Percentiles rank a stretch among this genome's conserved stretches.
Conservation (phyloP, 192 early-diverging fungal genomes). For the Dissophora globulifera region DNA sequence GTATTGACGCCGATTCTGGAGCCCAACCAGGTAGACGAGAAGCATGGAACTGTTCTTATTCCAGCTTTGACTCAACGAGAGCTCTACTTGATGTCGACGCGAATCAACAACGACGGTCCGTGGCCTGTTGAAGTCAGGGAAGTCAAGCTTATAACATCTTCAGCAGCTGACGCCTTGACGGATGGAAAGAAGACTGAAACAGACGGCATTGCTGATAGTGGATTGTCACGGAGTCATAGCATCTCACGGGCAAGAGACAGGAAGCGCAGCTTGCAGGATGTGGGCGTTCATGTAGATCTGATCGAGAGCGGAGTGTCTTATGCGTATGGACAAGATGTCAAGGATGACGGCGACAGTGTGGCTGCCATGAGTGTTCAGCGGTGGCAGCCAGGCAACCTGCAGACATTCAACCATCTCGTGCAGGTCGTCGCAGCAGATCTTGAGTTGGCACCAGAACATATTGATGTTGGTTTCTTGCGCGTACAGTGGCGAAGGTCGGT, state of each 20-base stretch:
- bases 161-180: neutral
- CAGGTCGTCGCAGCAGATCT: conserved; percentile 22
- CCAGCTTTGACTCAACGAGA: conserved; percentile 51
- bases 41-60: conserved; percentile 63
- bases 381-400: conserved; percentile 33
- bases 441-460: conserved; percentile 31
- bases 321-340: neutral
- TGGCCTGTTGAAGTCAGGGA: conserved; percentile 46
- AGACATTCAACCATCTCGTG: conserved; percentile 31
- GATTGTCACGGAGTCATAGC: conserved; percentile 31
- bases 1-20: conserved; percentile 9
- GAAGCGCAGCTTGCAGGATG: conserved; percentile 32
- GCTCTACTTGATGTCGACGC: conserved; percentile 32
- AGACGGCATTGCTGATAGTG: too few relatives aligned
- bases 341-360: neutral
- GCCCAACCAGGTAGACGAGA: conserved; percentile 32
- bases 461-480: conserved; percentile 52
- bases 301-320: conserved; percentile 7
- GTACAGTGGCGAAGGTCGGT: conserved; percentile 64
- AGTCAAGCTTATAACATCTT: conserved; percentile 26
- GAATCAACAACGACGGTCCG: conserved; percentile 47
- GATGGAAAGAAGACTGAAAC: neutral
- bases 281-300: conserved; percentile 26
- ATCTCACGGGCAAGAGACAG: conserved; percentile 21
- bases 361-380: neutral